Base-by-base conservation (phyloP, 2,329 filamentous ascomycete genomes). In the Epichloe gansuensis region DNA sequence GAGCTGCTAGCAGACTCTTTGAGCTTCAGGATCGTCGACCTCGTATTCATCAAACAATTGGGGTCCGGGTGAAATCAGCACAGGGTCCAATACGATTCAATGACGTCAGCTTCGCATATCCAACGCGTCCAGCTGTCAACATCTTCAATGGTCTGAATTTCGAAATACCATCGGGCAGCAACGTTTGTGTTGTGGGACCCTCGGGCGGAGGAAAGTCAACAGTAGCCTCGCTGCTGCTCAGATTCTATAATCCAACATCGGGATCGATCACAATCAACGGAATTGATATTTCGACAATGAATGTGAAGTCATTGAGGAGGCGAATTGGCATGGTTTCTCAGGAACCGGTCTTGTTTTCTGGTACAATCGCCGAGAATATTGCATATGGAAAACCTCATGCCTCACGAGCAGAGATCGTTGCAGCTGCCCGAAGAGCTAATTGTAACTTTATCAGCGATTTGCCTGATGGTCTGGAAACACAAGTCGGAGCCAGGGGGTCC, bases 391-490 rank as follows among this genome's bases (percentile, higher is more conserved):
- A 82, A 53, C 91, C 91, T 1, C 67, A 79, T 46, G 91, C 93
- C 1, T 83, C 83, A 3, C 77, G 87, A 50, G 74, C 80, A 35
- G 89, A 96, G 60, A 93, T 98, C 53, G 78, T 95, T 53, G 78
- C 81, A 21, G 94, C 93, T 7, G 93, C 93, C 4, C 79, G 87
- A 55, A 86, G 91, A 66, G 93, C 93, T 51, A 98, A 98, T 67
- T 98, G 93, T 66, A 85, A 86, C 60, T 98, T 98, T 64, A 95
- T 98, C 66, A 85, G 86, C 64, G 93, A 98, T 66, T 94, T 98
- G 60, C 93, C 93, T 31, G 89, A 97, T 53, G 93, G 93, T 4
- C 78, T 98, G 6, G 91, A 98, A 63, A 98, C 93, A 0, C 86
- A 87, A 57, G 93, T 95, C 34, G 94, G 94, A 51, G 86, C 91